Percentiles rank a stretch among this genome's conserved stretches.
Evolutionary conservation across 768 basidiomycete genomes (phyloP).

Genomic region (Calocera cornea): DNA sequence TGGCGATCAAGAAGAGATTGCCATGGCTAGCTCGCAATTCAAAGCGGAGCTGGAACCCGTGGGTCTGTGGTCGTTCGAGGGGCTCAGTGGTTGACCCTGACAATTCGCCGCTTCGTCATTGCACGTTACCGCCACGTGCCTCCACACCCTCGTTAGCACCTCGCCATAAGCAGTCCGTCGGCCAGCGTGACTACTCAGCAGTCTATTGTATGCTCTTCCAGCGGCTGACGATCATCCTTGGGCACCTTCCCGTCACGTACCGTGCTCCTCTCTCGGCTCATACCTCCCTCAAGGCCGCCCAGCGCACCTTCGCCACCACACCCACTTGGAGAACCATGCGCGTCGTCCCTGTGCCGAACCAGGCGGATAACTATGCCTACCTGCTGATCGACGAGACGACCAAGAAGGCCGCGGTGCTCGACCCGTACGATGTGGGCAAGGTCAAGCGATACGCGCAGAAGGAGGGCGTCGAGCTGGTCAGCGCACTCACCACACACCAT

Average conservation of each 20-base stretch:
- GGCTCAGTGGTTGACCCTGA: neutral
- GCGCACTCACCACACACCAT: constrained; percentile 81
- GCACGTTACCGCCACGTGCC: constrained; percentile 1
- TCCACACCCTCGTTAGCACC: neutral
- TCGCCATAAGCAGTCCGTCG: neutral
- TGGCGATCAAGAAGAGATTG: too few relatives aligned
- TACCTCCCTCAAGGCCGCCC: neutral
- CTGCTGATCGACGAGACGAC: constrained; percentile 57
- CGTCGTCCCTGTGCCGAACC: constrained; percentile 64
- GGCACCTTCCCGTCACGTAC: neutral
- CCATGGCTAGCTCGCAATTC: too few relatives aligned
- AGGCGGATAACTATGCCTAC: constrained; percentile 76
- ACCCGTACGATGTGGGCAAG: constrained; percentile 64
- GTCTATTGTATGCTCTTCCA: neutral
- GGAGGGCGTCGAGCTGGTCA: constrained; percentile 51
- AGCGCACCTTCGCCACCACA: neutral
- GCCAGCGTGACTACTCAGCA: neutral
- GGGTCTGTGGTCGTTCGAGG: neutral
- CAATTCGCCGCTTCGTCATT: neutral
- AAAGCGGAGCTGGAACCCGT: too few relatives aligned
- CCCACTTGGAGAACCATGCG: constrained; percentile 36
- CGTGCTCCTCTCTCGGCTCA: neutral
- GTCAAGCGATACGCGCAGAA: constrained; percentile 48
- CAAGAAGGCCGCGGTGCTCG: constrained; percentile 57
- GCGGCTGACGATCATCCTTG: constrained; percentile 1